Percentiles rank a stretch among this genome's conserved stretches.
phyloP scores from a whole-genome alignment of 352 stramenopile species.

The Hyaloperonospora arabidopsidis region DNA sequence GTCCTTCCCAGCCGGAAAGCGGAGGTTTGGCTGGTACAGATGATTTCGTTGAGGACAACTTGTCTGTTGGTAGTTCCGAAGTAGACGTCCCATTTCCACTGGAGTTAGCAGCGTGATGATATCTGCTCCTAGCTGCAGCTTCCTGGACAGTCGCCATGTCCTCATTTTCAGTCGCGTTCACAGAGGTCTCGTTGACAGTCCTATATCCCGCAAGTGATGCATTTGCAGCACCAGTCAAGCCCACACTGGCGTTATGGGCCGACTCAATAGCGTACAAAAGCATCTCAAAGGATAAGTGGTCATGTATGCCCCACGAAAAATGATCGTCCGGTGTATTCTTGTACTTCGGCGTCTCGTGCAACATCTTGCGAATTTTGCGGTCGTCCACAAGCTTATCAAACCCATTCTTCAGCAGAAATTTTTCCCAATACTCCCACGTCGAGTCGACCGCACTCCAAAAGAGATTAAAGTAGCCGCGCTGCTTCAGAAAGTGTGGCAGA shows the following conservation, averaged over 20 bases:
- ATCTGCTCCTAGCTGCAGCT: slow-evolving; percentile 19
- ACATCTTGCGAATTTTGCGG: slow-evolving; percentile 54
- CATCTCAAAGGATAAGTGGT: slow-evolving; percentile 69
- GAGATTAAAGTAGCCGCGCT: slow-evolving; percentile 59
- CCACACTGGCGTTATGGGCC: slow-evolving; percentile 31
- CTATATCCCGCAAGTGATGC: neutral
- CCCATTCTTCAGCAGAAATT: slow-evolving; percentile 51
- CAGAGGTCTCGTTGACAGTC: neutral
- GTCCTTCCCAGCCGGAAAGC: slow-evolving; percentile 43
- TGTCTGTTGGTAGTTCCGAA: slow-evolving; percentile 2
- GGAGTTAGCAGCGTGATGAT: slow-evolving; percentile 18
- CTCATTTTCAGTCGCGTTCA: slow-evolving; percentile 11
- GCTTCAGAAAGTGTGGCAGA: slow-evolving; percentile 57
- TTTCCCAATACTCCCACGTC: slow-evolving; percentile 62
- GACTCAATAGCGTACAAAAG: slow-evolving; percentile 53
- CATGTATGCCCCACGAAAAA: slow-evolving; percentile 64
- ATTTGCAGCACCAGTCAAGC: slow-evolving; percentile 11
- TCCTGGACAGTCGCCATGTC: slow-evolving; percentile 9
- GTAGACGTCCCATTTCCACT: neutral
- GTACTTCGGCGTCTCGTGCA: slow-evolving; percentile 48
- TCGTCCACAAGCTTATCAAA: slow-evolving; percentile 70
- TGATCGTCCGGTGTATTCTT: slow-evolving; percentile 56
- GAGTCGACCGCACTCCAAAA: slow-evolving; percentile 64
- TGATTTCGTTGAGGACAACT: slow-evolving; percentile 8
- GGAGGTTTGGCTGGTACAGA: slow-evolving; percentile 14